These are phyloP conservation scores for Trichoderma sp. DNA, from an alignment of 2,329 filamentous ascomycete genomes.

Conservation along the genomic window DNA sequence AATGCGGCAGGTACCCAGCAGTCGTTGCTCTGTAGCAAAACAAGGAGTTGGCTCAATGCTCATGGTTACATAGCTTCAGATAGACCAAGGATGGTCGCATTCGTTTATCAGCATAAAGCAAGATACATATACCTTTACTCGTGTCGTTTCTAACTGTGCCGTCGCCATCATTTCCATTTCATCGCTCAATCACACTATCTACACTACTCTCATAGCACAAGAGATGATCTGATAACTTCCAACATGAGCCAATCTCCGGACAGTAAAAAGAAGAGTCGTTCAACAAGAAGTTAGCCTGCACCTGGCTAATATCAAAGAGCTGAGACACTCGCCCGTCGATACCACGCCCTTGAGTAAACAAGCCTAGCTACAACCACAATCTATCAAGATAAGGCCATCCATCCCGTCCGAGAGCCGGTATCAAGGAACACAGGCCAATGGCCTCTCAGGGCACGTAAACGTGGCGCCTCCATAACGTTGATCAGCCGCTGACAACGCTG, in stretches of 20 bases:
- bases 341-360: background rate
- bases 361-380: background rate
- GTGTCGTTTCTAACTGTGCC: no score
- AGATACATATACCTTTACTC: background rate
- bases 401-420: background rate
- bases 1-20: background rate
- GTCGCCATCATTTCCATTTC: background rate
- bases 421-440: background rate
- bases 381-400: background rate
- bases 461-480: background rate
- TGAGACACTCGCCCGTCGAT: background rate
- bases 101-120: no score
- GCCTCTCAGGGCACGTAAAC: background rate
- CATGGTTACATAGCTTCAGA: background rate
- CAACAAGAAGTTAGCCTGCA: no score
- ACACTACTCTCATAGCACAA: background rate
- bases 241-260: background rate
- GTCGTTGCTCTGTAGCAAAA: background rate
- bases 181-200: background rate
- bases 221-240: background rate
- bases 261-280: background rate
- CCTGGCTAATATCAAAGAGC: background rate
- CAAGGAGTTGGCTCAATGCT: background rate
- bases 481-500: background rate
- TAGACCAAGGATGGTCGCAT: background rate